Evolutionary conservation across 2,329 filamentous ascomycete genomes (phyloP), one percentile per base, ranked within the genome.

Genomic region (Blastomyces parvus): DNA sequence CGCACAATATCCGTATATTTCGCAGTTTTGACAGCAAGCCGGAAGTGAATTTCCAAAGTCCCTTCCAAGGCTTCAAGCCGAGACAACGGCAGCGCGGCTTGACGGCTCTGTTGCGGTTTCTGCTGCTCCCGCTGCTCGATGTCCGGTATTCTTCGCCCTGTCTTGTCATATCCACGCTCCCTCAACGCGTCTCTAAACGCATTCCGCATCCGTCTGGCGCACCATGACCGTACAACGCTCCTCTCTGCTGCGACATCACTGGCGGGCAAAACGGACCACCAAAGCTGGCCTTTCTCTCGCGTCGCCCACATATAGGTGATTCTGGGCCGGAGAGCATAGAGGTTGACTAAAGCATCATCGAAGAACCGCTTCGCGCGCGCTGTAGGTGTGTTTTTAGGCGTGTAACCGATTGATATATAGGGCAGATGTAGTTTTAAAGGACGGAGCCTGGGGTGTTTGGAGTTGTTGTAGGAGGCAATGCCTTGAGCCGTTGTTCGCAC

Each of bases 161-260:
- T 8, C 40, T 19, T 17, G 27, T 46, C 57, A 14, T 76, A 82
- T 2, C 83, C 83, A 60, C 73, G 72, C 27, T 72, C 73, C 63
- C 71, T 74, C 69, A 85, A 68, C 14, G 79, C 78, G 59, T 77
- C 71, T 55, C 69, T 67, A 58, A 85, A 78, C 2, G 80, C 81
- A 38, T 72, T 66, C 53, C 77, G 74, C 36, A 79, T 67, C 68
- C 80, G 78, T 64, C 79, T 75, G 30, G 72, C 71, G 30, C 72
- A 73, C 72, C 76, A 78, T 14, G 76, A 78, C 25, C 83, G 75
- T n/a, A 84, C 75, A 27, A 79, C 77, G 8, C 74, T 73, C 62
- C 79, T 81, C 27, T 71, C 70, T 2, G 67, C 25, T 19, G 66
- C 66, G 62, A 69, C 71, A n/a, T n/a, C n/a, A n/a, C n/a, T n/a